Conservation (phyloP, 768 basidiomycete genomes). For the Phylloporus rhodoxanthus region DNA sequence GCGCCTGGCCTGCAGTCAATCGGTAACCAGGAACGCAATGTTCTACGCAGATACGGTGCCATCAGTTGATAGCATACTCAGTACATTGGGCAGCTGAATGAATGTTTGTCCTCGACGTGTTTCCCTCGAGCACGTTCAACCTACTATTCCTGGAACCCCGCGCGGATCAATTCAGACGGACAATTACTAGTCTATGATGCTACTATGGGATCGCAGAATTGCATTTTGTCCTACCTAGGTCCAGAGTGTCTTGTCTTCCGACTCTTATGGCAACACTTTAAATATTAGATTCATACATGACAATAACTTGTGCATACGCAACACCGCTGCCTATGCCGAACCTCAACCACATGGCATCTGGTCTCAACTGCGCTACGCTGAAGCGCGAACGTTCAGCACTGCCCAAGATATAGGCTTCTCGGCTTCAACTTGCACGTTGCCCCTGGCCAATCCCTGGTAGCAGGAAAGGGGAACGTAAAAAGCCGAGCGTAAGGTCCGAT, state of each 20-base stretch:
- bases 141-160: not conserved
- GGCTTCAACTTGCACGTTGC: too few species aligned
- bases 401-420: not conserved
- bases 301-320: too few species aligned
- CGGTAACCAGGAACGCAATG: too few species aligned
- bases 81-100: not conserved
- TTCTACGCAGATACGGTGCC: not conserved
- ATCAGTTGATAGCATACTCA: not conserved
- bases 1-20: too few species aligned
- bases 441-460: too few species aligned
- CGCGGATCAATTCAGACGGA: not conserved
- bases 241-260: too few species aligned
- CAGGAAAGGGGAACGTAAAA: not conserved
- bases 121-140: not conserved
- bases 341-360: not conserved
- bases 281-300: too few species aligned
- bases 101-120: not conserved
- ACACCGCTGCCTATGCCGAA: too few species aligned
- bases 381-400: not conserved
- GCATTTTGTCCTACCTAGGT: not conserved
- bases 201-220: not conserved
- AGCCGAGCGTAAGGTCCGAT: not conserved
- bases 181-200: not conserved
- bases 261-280: too few species aligned
- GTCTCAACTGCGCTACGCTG: not conserved